Conservation (phyloP, 805 yeast species). For the Metschnikowia chrysomelidarum region DNA sequence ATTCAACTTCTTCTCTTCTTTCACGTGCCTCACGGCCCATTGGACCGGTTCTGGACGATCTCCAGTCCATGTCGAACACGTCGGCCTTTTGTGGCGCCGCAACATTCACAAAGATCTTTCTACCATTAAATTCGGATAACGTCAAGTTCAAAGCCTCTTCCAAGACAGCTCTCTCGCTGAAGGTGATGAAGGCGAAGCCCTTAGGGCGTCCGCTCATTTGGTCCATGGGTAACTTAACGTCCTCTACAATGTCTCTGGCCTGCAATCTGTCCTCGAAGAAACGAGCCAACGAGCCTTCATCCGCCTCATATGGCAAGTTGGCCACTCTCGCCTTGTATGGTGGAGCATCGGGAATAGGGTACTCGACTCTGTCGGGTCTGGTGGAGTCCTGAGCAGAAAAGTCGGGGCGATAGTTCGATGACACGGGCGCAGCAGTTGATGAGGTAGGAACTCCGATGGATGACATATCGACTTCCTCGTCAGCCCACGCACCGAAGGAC, state of each 20-base stretch:
- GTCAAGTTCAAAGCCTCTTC: slow-evolving; percentile 52
- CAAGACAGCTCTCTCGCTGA: slow-evolving; percentile 43
- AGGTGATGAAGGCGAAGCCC: slow-evolving; percentile 56
- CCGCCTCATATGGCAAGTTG: slow-evolving; percentile 80
- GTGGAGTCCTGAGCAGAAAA: slow-evolving; percentile 16
- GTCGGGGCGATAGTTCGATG: slow-evolving; percentile 12
- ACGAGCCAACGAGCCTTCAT: slow-evolving; percentile 59
- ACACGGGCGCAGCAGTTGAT: slow-evolving; percentile 18
- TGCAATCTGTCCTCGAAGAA: slow-evolving; percentile 62
- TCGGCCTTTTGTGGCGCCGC: slow-evolving; percentile 55
- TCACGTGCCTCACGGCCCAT: slow-evolving; percentile 24
- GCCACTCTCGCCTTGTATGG: slow-evolving; percentile 90
- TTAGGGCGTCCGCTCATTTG: slow-evolving; percentile 56
- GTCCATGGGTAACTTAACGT: slow-evolving; percentile 74
- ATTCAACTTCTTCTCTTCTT: slow-evolving; percentile 49
- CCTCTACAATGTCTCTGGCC: slow-evolving; percentile 50
- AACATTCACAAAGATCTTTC: slow-evolving; percentile 53
- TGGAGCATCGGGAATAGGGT: slow-evolving; percentile 85
- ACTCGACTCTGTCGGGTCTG: slow-evolving; percentile 59
- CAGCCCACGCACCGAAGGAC: slow-evolving; percentile 80
- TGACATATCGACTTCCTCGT: slow-evolving; percentile 70
- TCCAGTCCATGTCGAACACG: slow-evolving; percentile 47
- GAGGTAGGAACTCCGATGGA: slow-evolving; percentile 53
- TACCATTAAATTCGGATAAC: slow-evolving; percentile 44
- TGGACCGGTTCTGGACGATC: slow-evolving; percentile 31